A percentile compares a stretch with the other conserved stretches of the same genome.
Evolutionary conservation across 169 alveolate genomes (phyloP).

Genomic region (Cryptosporidium bovis): DNA sequence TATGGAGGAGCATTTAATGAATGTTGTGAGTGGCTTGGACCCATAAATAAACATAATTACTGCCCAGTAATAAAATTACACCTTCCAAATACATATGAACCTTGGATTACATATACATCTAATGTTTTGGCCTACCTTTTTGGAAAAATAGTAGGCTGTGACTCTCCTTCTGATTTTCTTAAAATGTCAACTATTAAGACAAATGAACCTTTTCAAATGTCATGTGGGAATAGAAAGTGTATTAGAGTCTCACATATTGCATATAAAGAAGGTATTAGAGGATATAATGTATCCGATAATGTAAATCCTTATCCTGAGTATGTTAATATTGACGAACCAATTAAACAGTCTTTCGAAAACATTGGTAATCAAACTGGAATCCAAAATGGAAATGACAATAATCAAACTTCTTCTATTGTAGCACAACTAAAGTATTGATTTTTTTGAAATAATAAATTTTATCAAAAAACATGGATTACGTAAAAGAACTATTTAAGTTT

Average conservation of each 20-base stretch:
- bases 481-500: not conserved
- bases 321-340: conserved; percentile 53
- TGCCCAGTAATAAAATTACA: conserved; percentile 69
- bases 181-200: conserved; percentile 25
- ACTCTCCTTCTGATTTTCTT: conserved; percentile 30
- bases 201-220: conserved; percentile 68
- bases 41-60: conserved; percentile 59
- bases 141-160: conserved; percentile 59
- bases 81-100: conserved; percentile 68
- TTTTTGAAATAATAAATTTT: not conserved
- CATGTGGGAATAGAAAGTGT: conserved; percentile 68
- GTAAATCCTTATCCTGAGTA: conserved; percentile 67
- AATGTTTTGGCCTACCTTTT: conserved; percentile 58
- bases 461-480: not conserved
- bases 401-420: conserved; percentile 10
- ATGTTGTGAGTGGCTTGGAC: conserved; percentile 71
- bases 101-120: conserved; percentile 71
- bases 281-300: conserved; percentile 34
- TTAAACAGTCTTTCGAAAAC: conserved; percentile 2
- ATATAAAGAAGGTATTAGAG: conserved; percentile 48
- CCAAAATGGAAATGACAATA: not conserved
- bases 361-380: not conserved
- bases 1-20: conserved; percentile 72
- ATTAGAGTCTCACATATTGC: conserved; percentile 66
- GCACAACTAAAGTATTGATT: conserved; percentile 32